Base-by-base conservation (phyloP, 148 eudicot genomes). In the Amaranthus hypochondriacus region DNA sequence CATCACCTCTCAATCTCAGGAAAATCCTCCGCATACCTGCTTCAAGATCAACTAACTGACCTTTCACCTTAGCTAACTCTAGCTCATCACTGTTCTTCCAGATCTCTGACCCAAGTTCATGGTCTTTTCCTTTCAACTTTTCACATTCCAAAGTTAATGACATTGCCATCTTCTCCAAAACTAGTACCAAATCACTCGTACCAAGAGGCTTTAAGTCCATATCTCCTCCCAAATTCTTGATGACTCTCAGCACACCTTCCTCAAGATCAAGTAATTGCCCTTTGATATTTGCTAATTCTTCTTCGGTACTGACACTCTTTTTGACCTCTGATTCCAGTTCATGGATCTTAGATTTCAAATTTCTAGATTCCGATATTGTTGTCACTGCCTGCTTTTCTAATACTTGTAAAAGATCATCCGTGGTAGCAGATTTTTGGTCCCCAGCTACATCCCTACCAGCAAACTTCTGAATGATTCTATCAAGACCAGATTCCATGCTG, bases 351-450 rank as follows among this genome's bases (percentile, higher is more conserved):
- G 84, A 82, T 82, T 89, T 92, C 77, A 86, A 85, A 73, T 73
- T 83, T 77, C 89, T 91, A 65, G 83, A 83, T 65, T 95, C 96
- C 70, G 54, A 43, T 50, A 87, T 68, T 66, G 69, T 58, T n/a
- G 76, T 81, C 79, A 63, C 75, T 77, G 90, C 86, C 71, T 84
- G 85, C 77, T 89, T 86, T 63, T 95, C 97, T 56, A 92, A 72
- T 54, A 78, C 70, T 43, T 76, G 78, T 15, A 95, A 21, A 56
- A 82, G 81, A 77, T 76, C 89, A 71, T 73, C 73, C 44, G 69
- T 68, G 66, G 77, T 75, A 81, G 70, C 71, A 64, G 66, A 72
- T 79, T 87, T 82, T 13, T 62, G 82, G 74, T 71, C 84, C 65
- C 76, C 83, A 53, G 67, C 72, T 18, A 80, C 79, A 62, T 85